These are phyloP conservation scores for Spinellus fusiger DNA, from an alignment of 192 early-diverging fungal species.

Conservation along the genomic window DNA sequence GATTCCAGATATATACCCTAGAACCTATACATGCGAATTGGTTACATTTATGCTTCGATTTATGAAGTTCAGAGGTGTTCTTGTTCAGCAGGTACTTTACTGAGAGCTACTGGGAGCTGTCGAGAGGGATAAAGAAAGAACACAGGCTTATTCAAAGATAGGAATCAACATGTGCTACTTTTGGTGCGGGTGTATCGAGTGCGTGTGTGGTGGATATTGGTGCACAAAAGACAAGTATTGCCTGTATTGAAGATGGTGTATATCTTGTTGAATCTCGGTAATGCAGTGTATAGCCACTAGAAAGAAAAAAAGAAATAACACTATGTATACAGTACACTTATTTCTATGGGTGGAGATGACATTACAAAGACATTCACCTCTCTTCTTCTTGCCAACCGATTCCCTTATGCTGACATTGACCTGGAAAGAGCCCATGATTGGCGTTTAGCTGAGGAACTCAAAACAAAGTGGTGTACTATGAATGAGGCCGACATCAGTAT, in stretches of 20 bases:
- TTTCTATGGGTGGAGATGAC: conserved; percentile 80
- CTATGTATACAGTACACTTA: not conserved
- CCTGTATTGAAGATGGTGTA: conserved; percentile 83
- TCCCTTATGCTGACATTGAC: conserved; percentile 70
- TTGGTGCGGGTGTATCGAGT: conserved; percentile 79
- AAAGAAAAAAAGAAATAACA: not conserved
- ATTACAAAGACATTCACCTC: conserved; percentile 70
- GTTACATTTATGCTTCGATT: conserved; percentile 62
- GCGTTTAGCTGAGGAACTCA: conserved; percentile 71
- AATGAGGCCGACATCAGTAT: conserved; percentile 81
- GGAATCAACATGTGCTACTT: conserved; percentile 75
- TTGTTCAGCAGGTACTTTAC: conserved; percentile 56
- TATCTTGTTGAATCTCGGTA: conserved; percentile 63
- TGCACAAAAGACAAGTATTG: conserved; percentile 79
- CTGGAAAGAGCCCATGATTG: conserved; percentile 63
- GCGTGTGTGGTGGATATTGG: conserved; percentile 91
- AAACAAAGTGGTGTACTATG: conserved; percentile 79
- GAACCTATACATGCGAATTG: conserved; percentile 55
- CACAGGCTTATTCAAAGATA: conserved; percentile 1
- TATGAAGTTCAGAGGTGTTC: conserved; percentile 71
- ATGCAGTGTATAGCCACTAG: not conserved
- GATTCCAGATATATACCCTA: conserved; percentile 73
- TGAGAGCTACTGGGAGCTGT: not conserved
- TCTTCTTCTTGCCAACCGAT: conserved; percentile 57
- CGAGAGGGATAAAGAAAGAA: not conserved